Evolutionary conservation across 495 filamentous ascomycete genomes (phyloP), one percentile per base, ranked within the genome.

Genomic region (Echria macrotheca): DNA sequence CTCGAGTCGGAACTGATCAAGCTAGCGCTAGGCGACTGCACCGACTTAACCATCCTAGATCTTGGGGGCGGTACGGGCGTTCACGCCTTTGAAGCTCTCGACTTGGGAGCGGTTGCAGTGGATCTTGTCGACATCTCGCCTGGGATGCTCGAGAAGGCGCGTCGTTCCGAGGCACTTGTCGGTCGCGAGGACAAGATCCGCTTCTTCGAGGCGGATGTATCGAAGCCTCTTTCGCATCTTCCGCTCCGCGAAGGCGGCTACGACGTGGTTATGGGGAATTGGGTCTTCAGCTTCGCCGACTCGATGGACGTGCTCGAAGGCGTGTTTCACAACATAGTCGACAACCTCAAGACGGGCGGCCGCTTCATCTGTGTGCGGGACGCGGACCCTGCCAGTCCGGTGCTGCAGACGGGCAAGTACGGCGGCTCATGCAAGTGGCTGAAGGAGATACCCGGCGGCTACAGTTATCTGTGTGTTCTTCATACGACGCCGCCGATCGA

Each of bases 41-140:
- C 57, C 1, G 58, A 56, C 14, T 53, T 52, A 6, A 49, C 44
- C 5, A 48, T 70, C 23, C 66, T 70, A 14, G 67, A 70, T 40
- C 62, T 70, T 2, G 67, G 61, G 17, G 65, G 65, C 33, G 67
- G 64, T 50, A 66, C 46, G 19, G 66, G 67, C 26, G n/a, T 61
- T 0, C 62, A 64, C 46, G 61, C 63, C 0, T 57, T 61, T 2
- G 15, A 41, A 8, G 64, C 56, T 4, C 2, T 67, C 42, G 50
- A 58, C 3, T 33, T 25, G 3, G 66, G 64, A 5, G 66, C 64
- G 4, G 41, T 25, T 11, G 7, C 41, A 1, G 61, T 69, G 3
- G 61, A 69, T 28, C 44, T 67, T 9, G 51, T 69, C 12, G 66
- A 69, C 48, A 42, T 65, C 12, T 65, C 66, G 0, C 41, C 28